Percentiles rank a stretch among this genome's conserved stretches.
Conservation (phyloP, 352 stramenopile genomes). For the Phytophthora ohioensis region DNA sequence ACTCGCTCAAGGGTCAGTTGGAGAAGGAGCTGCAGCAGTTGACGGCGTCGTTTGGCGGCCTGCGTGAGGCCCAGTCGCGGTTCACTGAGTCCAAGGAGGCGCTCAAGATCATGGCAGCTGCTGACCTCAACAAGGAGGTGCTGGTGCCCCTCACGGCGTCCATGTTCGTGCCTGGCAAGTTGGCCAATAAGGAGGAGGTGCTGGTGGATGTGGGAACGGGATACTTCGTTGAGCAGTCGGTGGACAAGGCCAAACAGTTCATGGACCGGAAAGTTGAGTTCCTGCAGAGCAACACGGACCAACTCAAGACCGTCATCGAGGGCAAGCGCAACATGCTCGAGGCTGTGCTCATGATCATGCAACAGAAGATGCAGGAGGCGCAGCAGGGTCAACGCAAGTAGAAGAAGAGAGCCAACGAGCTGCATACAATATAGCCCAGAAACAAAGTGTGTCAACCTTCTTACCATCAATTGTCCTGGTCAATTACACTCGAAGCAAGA, state of each 20-base stretch:
- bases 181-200: conserved; percentile 88
- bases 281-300: conserved; percentile 93
- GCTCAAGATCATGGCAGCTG: conserved; percentile 60
- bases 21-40: conserved; percentile 88
- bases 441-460: conserved; percentile 12
- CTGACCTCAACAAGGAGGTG: conserved; percentile 83
- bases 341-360: conserved; percentile 84
- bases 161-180: conserved; percentile 93
- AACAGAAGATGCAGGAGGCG: conserved; percentile 80
- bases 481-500: conserved; percentile 9
- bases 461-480: background rate
- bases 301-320: conserved; percentile 90
- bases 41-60: conserved; percentile 66
- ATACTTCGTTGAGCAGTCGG: conserved; percentile 94
- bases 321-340: conserved; percentile 86
- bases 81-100: conserved; percentile 86
- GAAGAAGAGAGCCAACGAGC: conserved; percentile 4
- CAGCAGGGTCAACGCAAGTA: conserved; percentile 42
- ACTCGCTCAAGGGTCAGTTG: conserved; percentile 90
- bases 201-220: conserved; percentile 96
- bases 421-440: conserved; percentile 22
- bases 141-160: conserved; percentile 96
- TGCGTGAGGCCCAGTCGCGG: conserved; percentile 81
- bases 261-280: conserved; percentile 94
- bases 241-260: conserved; percentile 90